Conservation (phyloP, 2,329 filamentous ascomycete species). For the Nemania abortiva region DNA sequence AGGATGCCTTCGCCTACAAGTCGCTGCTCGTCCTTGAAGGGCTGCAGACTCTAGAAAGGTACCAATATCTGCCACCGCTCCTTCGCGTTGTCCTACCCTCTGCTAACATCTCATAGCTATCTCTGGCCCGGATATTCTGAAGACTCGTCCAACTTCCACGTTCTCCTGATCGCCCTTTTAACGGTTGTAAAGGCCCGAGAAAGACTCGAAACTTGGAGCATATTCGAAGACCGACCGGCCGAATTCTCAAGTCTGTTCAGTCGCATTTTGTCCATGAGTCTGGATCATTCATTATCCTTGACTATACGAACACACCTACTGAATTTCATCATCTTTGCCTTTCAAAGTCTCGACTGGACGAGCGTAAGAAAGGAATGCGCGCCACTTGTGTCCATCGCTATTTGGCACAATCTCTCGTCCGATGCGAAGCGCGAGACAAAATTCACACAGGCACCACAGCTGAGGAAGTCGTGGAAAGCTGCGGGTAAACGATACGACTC, state of each 20-base stretch:
- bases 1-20: slow-evolving; percentile 80
- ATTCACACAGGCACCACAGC: slow-evolving; percentile 77
- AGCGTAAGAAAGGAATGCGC: slow-evolving; percentile 97
- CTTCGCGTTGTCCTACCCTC: not conserved
- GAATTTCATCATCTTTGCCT: slow-evolving; percentile 89
- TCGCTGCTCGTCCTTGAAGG: slow-evolving; percentile 88
- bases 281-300: slow-evolving; percentile 75
- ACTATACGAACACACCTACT: slow-evolving; percentile 84
- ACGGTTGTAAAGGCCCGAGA: slow-evolving; percentile 90
- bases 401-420: slow-evolving; percentile 92
- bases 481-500: slow-evolving; percentile 87
- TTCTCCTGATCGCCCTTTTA: slow-evolving; percentile 86
- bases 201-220: slow-evolving; percentile 85
- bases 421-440: slow-evolving; percentile 79
- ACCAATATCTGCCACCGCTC: not conserved
- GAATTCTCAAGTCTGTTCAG: slow-evolving; percentile 93
- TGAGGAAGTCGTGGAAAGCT: slow-evolving; percentile 92
- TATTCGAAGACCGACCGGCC: slow-evolving; percentile 80
- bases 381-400: slow-evolving; percentile 90
- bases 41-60: slow-evolving; percentile 84
- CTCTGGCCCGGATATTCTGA: slow-evolving; percentile 94
- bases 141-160: slow-evolving; percentile 90
- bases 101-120: slow-evolving; percentile 64
- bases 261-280: slow-evolving; percentile 86
- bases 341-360: slow-evolving; percentile 90